phyloP scores from a whole-genome alignment of 2,329 filamentous ascomycete genomes.

The Phialocephala subalpina region DNA sequence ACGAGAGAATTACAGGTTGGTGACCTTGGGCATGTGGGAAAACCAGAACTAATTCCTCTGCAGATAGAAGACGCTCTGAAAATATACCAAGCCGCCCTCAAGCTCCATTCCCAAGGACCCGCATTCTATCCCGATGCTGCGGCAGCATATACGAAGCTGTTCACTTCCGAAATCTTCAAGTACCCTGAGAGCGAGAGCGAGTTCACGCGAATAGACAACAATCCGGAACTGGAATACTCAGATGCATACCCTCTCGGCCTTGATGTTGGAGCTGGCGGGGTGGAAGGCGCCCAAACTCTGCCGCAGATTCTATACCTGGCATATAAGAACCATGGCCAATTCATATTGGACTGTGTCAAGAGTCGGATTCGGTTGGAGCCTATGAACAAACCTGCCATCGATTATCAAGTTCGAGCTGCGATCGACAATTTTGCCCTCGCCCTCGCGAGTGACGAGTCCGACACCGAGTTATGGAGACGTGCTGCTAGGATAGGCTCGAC shows the following conservation, averaged over 20 bases:
- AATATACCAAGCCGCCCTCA: constrained; percentile 89
- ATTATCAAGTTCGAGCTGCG: constrained; percentile 49
- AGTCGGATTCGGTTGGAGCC: constrained; percentile 54
- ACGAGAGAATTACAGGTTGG: constrained; percentile 87
- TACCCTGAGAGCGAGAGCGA: constrained; percentile 89
- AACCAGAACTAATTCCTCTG: constrained; percentile 23
- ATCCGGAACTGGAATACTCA: constrained; percentile 57
- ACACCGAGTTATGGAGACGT: constrained; percentile 71
- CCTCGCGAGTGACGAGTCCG: constrained; percentile 70
- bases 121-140: constrained; percentile 77
- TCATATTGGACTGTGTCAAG: constrained; percentile 78
- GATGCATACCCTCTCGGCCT: constrained; percentile 59
- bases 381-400: constrained; percentile 47
- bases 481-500: constrained; percentile 65
- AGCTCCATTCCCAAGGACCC: constrained; percentile 88
- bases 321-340: constrained; percentile 96
- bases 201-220: constrained; percentile 74
- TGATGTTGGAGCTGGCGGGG: constrained; percentile 66
- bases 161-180: constrained; percentile 92
- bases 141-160: constrained; percentile 83
- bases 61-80: constrained; percentile 95
- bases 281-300: constrained; percentile 79
- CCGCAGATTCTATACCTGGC: constrained; percentile 91
- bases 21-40: background rate
- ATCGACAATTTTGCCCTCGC: constrained; percentile 65